These are phyloP conservation scores for Parsonsia alboflavescens DNA, from an alignment of 257 asterid genomes.

Conservation along the genomic window DNA sequence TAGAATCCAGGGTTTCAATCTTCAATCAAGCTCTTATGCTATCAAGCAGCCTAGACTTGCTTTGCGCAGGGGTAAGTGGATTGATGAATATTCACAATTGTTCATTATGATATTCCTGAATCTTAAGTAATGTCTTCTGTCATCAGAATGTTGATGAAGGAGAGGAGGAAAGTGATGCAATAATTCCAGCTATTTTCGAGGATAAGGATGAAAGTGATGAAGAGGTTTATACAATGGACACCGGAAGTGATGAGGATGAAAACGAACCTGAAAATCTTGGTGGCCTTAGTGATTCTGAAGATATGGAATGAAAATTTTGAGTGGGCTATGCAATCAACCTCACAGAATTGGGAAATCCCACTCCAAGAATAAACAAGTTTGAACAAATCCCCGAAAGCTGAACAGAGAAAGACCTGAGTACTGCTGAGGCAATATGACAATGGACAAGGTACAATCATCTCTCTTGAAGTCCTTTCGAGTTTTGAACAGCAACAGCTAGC, in stretches of 20 bases:
- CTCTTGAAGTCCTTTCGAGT: too few relatives aligned
- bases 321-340: neutral
- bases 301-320: conserved; percentile 28
- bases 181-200: conserved; percentile 55
- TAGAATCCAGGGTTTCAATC: conserved; percentile 81
- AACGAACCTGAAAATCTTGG: conserved; percentile 34
- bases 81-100: neutral
- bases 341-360: neutral
- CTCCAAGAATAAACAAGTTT: neutral
- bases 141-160: conserved; percentile 55
- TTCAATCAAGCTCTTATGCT: conserved; percentile 52
- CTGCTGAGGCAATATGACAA: too few relatives aligned
- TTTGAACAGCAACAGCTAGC: too few relatives aligned
- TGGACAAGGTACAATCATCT: too few relatives aligned
- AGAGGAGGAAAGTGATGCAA: conserved; percentile 38
- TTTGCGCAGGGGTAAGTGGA: conserved; percentile 61
- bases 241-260: conserved; percentile 43
- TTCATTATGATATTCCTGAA: neutral
- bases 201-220: conserved; percentile 58
- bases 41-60: conserved; percentile 70
- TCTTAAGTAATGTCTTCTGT: neutral
- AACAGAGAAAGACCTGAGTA: too few relatives aligned
- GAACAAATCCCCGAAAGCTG: too few relatives aligned
- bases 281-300: conserved; percentile 49
- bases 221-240: conserved; percentile 64